Evolutionary conservation across 2,329 filamentous ascomycete genomes (phyloP).

Genomic region (Penicillium thymicola): DNA sequence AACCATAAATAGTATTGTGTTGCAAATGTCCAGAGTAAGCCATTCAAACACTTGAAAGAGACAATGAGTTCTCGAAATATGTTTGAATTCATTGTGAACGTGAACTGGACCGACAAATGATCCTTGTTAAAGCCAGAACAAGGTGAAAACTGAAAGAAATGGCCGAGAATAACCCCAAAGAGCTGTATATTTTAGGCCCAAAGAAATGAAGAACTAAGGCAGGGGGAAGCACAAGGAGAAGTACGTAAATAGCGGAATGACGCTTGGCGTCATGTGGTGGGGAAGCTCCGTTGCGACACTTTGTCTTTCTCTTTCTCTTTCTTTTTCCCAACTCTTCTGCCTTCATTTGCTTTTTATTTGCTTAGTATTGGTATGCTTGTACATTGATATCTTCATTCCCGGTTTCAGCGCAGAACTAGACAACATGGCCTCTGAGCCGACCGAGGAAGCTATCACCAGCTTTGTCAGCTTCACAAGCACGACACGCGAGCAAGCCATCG

Average conservation of each 20-base stretch:
- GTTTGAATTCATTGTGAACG: background rate
- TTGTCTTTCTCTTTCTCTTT: background rate
- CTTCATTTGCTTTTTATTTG: slow-evolving; percentile 1
- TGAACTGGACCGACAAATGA: background rate
- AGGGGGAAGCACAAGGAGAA: background rate
- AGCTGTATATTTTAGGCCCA: background rate
- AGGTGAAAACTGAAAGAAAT: background rate
- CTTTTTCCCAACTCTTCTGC: background rate
- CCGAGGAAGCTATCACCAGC: slow-evolving; percentile 40
- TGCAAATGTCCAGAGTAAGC: background rate
- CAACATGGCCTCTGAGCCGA: slow-evolving; percentile 37
- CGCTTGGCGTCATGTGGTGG: slow-evolving; percentile 29
- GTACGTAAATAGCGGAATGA: slow-evolving; percentile 2
- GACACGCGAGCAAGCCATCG: slow-evolving; percentile 39
- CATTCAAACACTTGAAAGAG: background rate
- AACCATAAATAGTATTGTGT: background rate
- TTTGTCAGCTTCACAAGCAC: slow-evolving; percentile 43
- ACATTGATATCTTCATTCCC: background rate
- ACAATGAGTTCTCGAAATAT: background rate
- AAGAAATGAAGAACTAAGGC: background rate
- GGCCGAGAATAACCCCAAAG: background rate
- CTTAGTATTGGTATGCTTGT: background rate
- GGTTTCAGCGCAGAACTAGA: background rate
- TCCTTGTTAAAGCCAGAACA: background rate
- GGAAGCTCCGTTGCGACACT: slow-evolving; percentile 19